Conservation (phyloP, 768 basidiomycete species). For the Hydnomerulius pinastri region DNA sequence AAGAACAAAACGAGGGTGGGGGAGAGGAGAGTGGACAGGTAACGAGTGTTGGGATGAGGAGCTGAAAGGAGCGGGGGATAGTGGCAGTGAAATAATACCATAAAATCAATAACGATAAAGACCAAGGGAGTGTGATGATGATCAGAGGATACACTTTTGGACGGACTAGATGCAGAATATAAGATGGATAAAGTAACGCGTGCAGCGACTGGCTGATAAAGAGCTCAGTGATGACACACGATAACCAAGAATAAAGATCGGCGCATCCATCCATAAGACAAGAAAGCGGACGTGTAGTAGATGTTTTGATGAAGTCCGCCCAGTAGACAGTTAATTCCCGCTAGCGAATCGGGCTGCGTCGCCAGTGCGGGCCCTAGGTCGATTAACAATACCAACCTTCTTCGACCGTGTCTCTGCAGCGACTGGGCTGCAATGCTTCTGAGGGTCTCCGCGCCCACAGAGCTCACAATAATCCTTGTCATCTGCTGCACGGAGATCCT, state of each 20-base stretch:
- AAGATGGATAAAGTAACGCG: conserved; percentile 12
- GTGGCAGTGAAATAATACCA: conserved; percentile 27
- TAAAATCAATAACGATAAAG: conserved; percentile 31
- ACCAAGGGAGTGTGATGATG: neutral
- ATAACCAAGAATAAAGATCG: conserved; percentile 15
- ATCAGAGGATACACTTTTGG: conserved; percentile 10
- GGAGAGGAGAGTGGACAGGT: too few species aligned
- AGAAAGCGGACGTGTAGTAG: conserved; percentile 1
- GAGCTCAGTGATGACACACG: conserved; percentile 9
- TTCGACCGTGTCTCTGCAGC: conserved; percentile 22
- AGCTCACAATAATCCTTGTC: conserved; percentile 51
- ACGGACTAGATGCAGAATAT: conserved; percentile 13
- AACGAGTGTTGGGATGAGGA: conserved; percentile 15
- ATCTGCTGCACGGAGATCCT: conserved; percentile 48
- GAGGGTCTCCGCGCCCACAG: conserved; percentile 56
- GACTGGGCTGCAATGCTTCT: conserved; percentile 8
- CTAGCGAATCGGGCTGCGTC: conserved; percentile 63
- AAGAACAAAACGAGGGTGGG: conserved; percentile 27
- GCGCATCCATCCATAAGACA: conserved; percentile 18
- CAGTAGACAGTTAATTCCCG: conserved; percentile 29
- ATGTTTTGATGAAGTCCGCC: neutral
- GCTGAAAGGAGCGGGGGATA: conserved; percentile 22
- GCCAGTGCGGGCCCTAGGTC: conserved; percentile 71
- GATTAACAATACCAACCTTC: conserved; percentile 50
- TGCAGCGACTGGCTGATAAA: conserved; percentile 7